Conservation (phyloP, 345 rosid genomes). For the Bruguiera parviflora region DNA sequence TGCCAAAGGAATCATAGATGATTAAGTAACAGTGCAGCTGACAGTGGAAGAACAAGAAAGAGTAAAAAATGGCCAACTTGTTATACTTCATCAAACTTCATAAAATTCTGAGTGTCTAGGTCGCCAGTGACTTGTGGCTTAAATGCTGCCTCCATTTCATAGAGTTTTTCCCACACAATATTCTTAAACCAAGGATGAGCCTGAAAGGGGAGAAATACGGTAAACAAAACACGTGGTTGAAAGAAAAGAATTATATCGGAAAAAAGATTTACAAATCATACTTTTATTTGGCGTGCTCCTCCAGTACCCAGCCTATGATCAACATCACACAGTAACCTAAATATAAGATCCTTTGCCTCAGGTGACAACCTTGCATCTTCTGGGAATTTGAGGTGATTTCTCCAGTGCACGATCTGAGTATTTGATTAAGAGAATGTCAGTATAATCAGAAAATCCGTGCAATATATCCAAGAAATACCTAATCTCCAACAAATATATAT, state of each 20-base stretch:
- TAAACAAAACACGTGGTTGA: conserved; percentile 15
- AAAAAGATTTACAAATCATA: conserved; percentile 31
- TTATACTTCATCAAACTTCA: conserved; percentile 95
- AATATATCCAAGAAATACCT: background rate
- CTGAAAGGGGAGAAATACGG: conserved; percentile 37
- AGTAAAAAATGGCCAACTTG: conserved; percentile 11
- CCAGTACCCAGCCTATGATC: conserved; percentile 87
- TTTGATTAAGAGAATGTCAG: conserved; percentile 13
- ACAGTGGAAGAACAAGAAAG: background rate
- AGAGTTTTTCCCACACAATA: conserved; percentile 77
- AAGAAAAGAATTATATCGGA: conserved; percentile 13
- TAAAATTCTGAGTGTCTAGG: conserved; percentile 90
- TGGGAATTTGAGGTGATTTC: conserved; percentile 79
- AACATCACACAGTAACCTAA: conserved; percentile 79
- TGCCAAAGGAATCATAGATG: background rate
- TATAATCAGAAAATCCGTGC: background rate
- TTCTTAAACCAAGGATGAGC: conserved; percentile 91
- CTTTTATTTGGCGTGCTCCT: conserved; percentile 85
- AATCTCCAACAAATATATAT: background rate
- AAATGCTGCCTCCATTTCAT: conserved; percentile 92
- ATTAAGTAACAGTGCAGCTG: conserved; percentile 3
- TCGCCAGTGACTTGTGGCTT: conserved; percentile 92
- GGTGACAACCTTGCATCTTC: conserved; percentile 65
- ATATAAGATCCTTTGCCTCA: conserved; percentile 87
- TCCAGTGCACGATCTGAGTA: conserved; percentile 87